Evolutionary conservation across 768 basidiomycete species (phyloP).

Genomic region (Lactifluus subvellereus): DNA sequence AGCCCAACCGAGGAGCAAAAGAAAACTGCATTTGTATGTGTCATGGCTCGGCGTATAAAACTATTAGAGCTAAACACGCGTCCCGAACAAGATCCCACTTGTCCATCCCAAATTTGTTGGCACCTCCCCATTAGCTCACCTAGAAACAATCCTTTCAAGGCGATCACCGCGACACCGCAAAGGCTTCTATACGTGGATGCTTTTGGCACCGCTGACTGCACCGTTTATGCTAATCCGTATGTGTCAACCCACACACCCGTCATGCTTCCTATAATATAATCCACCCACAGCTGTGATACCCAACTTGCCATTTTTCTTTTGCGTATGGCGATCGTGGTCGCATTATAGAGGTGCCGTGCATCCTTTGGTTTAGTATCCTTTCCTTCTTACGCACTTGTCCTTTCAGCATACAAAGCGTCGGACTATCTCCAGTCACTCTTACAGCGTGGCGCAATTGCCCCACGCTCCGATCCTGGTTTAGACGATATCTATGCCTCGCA

Average conservation of each 20-base stretch:
- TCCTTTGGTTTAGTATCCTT: not conserved
- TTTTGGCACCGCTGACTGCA: slow-evolving; percentile 63
- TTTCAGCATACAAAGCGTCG: slow-evolving; percentile 61
- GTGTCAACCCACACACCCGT: slow-evolving; percentile 27
- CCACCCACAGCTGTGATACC: slow-evolving; percentile 59
- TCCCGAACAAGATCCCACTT: slow-evolving; percentile 45
- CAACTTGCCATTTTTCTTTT: slow-evolving; percentile 83
- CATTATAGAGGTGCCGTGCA: slow-evolving; percentile 60
- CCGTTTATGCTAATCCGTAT: slow-evolving; percentile 73
- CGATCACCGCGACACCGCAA: slow-evolving; percentile 59
- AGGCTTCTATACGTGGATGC: slow-evolving; percentile 62
- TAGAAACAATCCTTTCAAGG: slow-evolving; percentile 45
- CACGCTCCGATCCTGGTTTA: slow-evolving; percentile 48
- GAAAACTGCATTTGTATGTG: slow-evolving; percentile 11
- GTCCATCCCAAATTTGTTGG: slow-evolving; percentile 44
- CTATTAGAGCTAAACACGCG: not conserved
- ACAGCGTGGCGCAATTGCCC: slow-evolving; percentile 48
- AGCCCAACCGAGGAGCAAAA: slow-evolving; percentile 19
- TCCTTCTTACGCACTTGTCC: slow-evolving; percentile 6
- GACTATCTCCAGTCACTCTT: slow-evolving; percentile 60
- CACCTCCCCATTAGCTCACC: slow-evolving; percentile 38
- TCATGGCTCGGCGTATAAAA: not conserved
- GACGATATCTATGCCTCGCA: slow-evolving; percentile 49
- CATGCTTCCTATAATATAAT: not conserved
- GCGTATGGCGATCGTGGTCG: slow-evolving; percentile 79